Percentiles rank a stretch among this genome's conserved stretches.
Evolutionary conservation across 1,284 basidiomycete species (phyloP).

Genomic region (Entoloma clypeatum): DNA sequence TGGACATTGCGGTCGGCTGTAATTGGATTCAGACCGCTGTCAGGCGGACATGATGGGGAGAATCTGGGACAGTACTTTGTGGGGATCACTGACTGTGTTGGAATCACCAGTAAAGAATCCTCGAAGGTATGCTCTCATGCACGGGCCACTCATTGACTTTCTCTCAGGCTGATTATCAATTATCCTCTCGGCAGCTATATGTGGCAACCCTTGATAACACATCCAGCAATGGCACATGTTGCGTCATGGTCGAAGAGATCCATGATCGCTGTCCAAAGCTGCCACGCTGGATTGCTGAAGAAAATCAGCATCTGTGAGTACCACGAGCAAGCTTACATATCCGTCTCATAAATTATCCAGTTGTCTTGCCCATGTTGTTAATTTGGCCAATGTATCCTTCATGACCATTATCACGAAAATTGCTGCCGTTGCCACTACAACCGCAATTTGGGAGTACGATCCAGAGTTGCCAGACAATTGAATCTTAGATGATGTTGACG

Average conservation of each 20-base stretch:
- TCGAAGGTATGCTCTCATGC: background rate
- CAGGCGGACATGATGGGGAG: background rate
- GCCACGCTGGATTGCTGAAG: background rate
- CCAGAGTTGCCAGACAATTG: too few relatives aligned
- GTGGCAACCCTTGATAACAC: constrained; percentile 6
- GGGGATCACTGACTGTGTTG: background rate
- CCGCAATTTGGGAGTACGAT: constrained; percentile 11
- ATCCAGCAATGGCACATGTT: constrained; percentile 2
- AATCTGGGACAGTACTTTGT: background rate
- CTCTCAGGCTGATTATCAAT: constrained; percentile 1
- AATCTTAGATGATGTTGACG: background rate
- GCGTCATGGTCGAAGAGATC: background rate
- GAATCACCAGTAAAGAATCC: background rate
- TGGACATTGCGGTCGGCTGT: background rate
- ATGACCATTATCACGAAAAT: constrained; percentile 7
- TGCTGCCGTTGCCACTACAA: constrained; percentile 2
- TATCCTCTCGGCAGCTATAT: constrained; percentile 2
- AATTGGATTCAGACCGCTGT: background rate
- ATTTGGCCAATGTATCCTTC: constrained; percentile 1
- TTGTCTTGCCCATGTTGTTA: constrained; percentile 7
- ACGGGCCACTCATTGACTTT: background rate
- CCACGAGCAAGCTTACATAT: background rate
- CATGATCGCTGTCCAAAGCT: background rate
- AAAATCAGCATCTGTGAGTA: constrained; percentile 6
- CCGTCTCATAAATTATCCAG: background rate